Base-by-base conservation (phyloP, 2,329 filamentous ascomycete species). In the Pezizomycotina sp. region DNA sequence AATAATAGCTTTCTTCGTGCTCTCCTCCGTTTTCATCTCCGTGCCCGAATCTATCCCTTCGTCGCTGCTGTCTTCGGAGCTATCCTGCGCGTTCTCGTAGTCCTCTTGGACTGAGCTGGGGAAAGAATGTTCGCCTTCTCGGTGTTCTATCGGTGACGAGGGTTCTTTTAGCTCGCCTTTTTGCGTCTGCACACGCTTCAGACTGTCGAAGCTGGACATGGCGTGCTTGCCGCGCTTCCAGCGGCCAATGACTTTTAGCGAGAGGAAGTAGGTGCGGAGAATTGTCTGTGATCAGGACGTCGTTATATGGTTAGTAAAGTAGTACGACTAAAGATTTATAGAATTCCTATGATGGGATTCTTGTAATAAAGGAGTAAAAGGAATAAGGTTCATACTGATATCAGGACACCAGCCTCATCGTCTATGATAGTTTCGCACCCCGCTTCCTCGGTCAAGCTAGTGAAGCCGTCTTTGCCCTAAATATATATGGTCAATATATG, bases 221-320 rank as follows among this genome's bases (percentile, higher is more conserved):
- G 72, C 64, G 28, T 82, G 61, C 14, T 65, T 64, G 16, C 68
- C 61, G 21, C 79, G 72, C 42, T 69, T 72, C 83, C 83, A 92
- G 50, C 71, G 71, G 12, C 81, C 79, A 16, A 92, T 60, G 1
- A 84, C 76, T 37, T 80, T 79, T 27, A 92, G 64, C 5, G 74
- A 78, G 67, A 92, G 77, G 58, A 92, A 92, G 57, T 92, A 92
- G 54, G 92, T 83, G 8, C 83, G 71, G 13, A 93, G 64, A 55
- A 93, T 74, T 52, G 78, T 80, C n/a, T n/a, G n/a, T n/a, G n/a
- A n/a, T n/a, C n/a, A n/a, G n/a, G n/a, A n/a, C n/a, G n/a, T n/a
- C n/a, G n/a, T n/a, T n/a, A n/a, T n/a, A n/a, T n/a, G n/a, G n/a
- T n/a, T n/a, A n/a, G n/a, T n/a, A n/a, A n/a, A n/a, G n/a, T n/a